Evolutionary conservation across 2,329 filamentous ascomycete species (phyloP), one percentile per base, ranked within the genome.

Genomic region (Sporothrix curviconia): DNA sequence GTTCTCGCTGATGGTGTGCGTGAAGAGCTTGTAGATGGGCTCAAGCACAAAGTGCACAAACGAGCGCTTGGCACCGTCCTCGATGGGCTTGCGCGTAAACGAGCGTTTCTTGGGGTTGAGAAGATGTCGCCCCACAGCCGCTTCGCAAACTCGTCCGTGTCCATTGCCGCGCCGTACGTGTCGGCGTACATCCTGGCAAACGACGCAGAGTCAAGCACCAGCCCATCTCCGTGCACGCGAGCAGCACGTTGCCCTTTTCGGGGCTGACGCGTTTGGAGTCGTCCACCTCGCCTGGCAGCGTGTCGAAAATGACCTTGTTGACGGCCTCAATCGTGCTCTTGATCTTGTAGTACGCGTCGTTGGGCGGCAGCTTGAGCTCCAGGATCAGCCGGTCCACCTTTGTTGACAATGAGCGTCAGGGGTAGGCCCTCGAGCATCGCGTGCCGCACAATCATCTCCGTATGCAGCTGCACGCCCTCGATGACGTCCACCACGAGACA

Each of bases 301-400:
- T 87, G 69, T 89, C 91, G 68, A 95, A 90, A 66, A 99, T 97
- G 64, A 94, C 78, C 1, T 90, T 96, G 73, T 99, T 99, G 72
- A 99, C 92, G 72, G 97, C 90, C 71, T 99, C 94, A 55, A 99
- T 84, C n/a, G 96, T 91, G 70, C 97, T 92, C 74, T 96, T 97
- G 56, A 99, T 78, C 78, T 99, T 99, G 79, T 96, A 97, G 75
- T 99, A 99, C 12, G 94, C 94, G 69, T 99, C 94, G 63, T 86
- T 90, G 2, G 94, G 94, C 2, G 94, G 94, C 14, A 99, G 80
- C 71, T 95, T 95, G 52, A 99, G 78, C 73, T 99, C 94, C 46
- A 99, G 74, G 61, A 99, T 96, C 60, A 99, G 76, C 24, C 94
- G 85, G 66, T 99, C 94, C 84, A 99, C 87, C 76, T 99, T n/a